These are phyloP conservation scores for Leccinellum albellum DNA, from an alignment of 768 basidiomycete genomes.

Conservation along the genomic window DNA sequence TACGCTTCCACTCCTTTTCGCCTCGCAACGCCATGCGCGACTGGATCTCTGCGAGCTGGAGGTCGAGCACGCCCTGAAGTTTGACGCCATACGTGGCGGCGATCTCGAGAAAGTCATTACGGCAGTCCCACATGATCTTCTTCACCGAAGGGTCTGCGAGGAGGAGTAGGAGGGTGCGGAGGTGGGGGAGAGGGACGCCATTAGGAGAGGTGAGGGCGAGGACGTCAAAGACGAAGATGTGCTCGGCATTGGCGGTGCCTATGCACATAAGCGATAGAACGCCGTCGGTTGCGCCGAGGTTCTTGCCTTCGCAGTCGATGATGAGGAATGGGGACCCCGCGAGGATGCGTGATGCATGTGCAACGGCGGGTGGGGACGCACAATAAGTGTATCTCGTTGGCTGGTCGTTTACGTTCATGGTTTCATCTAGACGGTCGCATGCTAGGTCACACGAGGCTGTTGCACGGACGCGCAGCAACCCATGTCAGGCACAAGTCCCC, in stretches of 20 bases:
- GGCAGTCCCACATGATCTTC: conserved; percentile 43
- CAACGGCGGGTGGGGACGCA: conserved; percentile 7
- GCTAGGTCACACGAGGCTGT: conserved; percentile 11
- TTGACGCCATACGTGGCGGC: conserved; percentile 23
- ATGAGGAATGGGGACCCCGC: conserved; percentile 25
- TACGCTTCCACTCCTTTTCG: conserved; percentile 26
- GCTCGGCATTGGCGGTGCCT: conserved; percentile 28
- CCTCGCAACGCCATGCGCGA: conserved; percentile 25
- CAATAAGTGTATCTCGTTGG: conserved; percentile 22
- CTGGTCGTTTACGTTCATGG: conserved; percentile 12
- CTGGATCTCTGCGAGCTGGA: conserved; percentile 39
- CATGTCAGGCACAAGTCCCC: conserved; percentile 3
- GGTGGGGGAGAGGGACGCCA: conserved; percentile 8
- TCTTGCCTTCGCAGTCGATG: conserved; percentile 40
- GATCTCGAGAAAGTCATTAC: conserved; percentile 40
- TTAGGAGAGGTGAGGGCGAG: conserved; percentile 23
- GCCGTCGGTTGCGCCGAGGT: conserved; percentile 31
- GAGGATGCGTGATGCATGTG: conserved; percentile 19
- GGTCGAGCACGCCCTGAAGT: conserved; percentile 35
- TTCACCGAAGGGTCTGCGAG: conserved; percentile 28
- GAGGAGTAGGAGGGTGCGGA: conserved; percentile 26
- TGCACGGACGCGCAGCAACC: neutral
- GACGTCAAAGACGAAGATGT: conserved; percentile 37
- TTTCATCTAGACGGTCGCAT: conserved; percentile 1
- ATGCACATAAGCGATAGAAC: conserved; percentile 36